A percentile compares a stretch with the other conserved stretches of the same genome.
Conservation (phyloP, 176 grass and related monocot genomes). For the Poa pratensis region DNA sequence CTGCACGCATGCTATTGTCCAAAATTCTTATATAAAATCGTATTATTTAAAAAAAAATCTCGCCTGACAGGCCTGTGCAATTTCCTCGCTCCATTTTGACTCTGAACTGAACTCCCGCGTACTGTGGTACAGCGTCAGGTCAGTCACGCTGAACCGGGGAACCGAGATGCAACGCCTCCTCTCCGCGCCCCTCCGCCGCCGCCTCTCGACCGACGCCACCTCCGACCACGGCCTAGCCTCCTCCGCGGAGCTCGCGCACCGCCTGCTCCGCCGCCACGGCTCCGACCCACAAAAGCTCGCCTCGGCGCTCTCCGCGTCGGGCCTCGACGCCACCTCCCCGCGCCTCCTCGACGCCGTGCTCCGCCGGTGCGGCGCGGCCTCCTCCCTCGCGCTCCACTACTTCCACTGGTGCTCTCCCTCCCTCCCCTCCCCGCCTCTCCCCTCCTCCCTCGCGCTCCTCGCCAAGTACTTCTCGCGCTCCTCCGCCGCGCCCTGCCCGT, state of each 20-base stretch:
- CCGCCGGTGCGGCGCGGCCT: slow-evolving; percentile 63
- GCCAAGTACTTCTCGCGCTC: slow-evolving; percentile 64
- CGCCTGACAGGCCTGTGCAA: too few species aligned
- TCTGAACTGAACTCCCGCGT: background rate
- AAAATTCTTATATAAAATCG: too few species aligned
- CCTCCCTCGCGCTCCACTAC: slow-evolving; percentile 64
- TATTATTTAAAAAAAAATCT: too few species aligned
- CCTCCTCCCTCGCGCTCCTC: slow-evolving; percentile 58
- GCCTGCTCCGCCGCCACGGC: slow-evolving; percentile 69
- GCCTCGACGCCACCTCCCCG: slow-evolving; percentile 55
- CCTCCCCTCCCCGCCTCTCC: slow-evolving; percentile 55
- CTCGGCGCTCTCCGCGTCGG: slow-evolving; percentile 56
- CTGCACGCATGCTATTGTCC: too few species aligned
- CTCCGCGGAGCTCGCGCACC: slow-evolving; percentile 60
- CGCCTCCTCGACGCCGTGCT: slow-evolving; percentile 73
- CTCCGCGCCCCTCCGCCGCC: background rate
- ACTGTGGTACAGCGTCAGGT: background rate
- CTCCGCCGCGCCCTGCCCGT: slow-evolving; percentile 50
- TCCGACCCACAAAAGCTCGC: slow-evolving; percentile 52
- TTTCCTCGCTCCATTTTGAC: background rate
- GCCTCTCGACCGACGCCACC: slow-evolving; percentile 45
- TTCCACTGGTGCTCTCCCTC: slow-evolving; percentile 75
- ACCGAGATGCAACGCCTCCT: slow-evolving; percentile 39
- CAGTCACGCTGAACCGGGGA: background rate
- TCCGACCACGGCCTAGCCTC: slow-evolving; percentile 35